A percentile compares a stretch with the other conserved stretches of the same genome.
These are phyloP conservation scores for Fusarium nodosum DNA, from an alignment of 2,329 filamentous ascomycete species.

Conservation along the genomic window DNA sequence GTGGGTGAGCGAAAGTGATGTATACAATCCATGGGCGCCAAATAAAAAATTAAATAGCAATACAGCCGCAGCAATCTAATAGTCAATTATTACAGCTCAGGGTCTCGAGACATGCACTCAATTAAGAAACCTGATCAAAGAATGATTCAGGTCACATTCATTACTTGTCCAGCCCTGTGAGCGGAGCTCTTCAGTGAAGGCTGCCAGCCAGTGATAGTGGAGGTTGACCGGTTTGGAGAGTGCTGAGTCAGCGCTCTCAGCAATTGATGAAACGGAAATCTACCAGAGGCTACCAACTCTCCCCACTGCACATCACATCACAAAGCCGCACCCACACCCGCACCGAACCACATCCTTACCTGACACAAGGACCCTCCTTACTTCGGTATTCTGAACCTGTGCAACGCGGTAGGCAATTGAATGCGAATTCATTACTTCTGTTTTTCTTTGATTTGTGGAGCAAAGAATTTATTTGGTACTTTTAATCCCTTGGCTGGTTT, in stretches of 20 bases:
- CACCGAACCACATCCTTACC: constrained; percentile 45
- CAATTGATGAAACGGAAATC: constrained; percentile 51
- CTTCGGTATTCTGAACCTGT: constrained; percentile 24
- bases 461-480: constrained; percentile 2
- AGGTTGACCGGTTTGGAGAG: constrained; percentile 1
- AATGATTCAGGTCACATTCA: constrained; percentile 1
- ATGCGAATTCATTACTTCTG: background rate
- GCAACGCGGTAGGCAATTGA: constrained; percentile 30
- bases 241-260: constrained; percentile 46
- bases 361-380: constrained; percentile 39
- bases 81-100: too few relatives aligned
- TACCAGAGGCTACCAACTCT: constrained; percentile 54
- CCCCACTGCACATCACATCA: constrained; percentile 56
- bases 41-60: background rate
- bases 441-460: background rate
- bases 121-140: background rate
- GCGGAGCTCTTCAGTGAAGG: constrained; percentile 21
- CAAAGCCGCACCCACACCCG: constrained; percentile 37
- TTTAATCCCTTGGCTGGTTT: constrained; percentile 15
- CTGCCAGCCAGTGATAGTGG: constrained; percentile 9
- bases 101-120: background rate
- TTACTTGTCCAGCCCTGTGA: constrained; percentile 35
- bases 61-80: background rate
- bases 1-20: background rate
- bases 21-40: background rate